phyloP scores from a whole-genome alignment of 139 green algal genomes.

The Chlamydomonas eustigma region DNA sequence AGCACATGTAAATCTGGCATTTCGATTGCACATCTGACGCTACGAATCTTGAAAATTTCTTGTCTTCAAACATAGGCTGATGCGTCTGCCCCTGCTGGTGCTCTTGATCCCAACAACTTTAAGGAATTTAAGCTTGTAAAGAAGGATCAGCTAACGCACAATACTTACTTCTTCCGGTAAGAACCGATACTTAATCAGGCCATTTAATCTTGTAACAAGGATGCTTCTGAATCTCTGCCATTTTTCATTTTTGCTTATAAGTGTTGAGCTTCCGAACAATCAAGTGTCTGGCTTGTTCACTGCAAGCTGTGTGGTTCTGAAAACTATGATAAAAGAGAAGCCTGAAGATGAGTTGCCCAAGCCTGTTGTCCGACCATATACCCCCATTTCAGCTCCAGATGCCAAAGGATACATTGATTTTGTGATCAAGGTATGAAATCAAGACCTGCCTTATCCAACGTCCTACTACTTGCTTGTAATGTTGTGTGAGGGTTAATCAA shows the following conservation, averaged over 20 bases:
- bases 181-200: neutral
- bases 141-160: slow-evolving; percentile 37
- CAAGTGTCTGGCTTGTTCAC: slow-evolving; percentile 14
- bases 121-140: slow-evolving; percentile 21
- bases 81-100: neutral
- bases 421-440: slow-evolving; percentile 43
- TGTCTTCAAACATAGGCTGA: neutral
- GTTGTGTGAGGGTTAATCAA: too few species aligned
- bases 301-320: slow-evolving; percentile 29
- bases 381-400: slow-evolving; percentile 29
- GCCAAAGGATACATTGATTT: slow-evolving; percentile 39
- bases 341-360: slow-evolving; percentile 29
- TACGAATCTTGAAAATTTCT: neutral
- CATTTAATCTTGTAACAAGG: too few species aligned
- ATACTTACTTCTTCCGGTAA: slow-evolving; percentile 34
- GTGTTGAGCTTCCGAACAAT: slow-evolving; percentile 25
- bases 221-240: too few species aligned
- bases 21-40: neutral
- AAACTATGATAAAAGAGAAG: slow-evolving; percentile 28
- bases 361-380: slow-evolving; percentile 45
- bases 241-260: slow-evolving; percentile 7
- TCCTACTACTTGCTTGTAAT: too few species aligned
- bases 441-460: too few species aligned
- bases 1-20: neutral
- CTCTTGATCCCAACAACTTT: neutral